Evolutionary conservation across 2,329 filamentous ascomycete species (phyloP), one percentile per base, ranked within the genome.

Genomic region (Neonectria faginata): DNA sequence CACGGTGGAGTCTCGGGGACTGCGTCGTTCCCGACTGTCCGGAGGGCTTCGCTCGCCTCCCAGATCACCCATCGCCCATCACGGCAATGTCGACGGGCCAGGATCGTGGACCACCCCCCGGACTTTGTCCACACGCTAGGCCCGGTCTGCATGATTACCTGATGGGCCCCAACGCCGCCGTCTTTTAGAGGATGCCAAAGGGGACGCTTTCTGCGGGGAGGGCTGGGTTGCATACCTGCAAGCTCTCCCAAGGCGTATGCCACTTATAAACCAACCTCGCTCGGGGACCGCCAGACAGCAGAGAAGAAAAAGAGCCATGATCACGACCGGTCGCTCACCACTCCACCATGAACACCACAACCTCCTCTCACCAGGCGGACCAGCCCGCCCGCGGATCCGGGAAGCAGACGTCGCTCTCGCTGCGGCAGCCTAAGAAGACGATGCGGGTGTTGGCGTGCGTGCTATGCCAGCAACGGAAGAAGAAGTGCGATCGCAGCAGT

Each of bases 401-500:
- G 42, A 63, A 67, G 48, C 58, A 66, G 48, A 59, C 64, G 3
- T 58, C 66, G 7, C 22, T 58, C 16, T 54, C 53, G 27, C n/a
- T 60, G 22, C 67, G 69, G 3, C 63, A 56, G 12, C 50, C 63
- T 0, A 67, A 67, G n/a, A 70, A 74, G 48, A 14, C 54, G 0
- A 3, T 60, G 1, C 45, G 62, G 33, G 53, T 74, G 27, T 36
- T 76, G 2, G 72, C 75, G 0, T 77, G 75, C 20, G 73, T 75
- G 7, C 52, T 75, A 10, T 77, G 75, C 65, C 74, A 77, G 53
- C 75, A 75, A 48, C 72, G 76, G 22, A 78, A 78, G 64, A 78
- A 78, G 67, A 77, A 74, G 41, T 78, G 76, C 57, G 76, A 78
- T 57, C 67, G 74, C 12, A 70, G 73, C 10, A 76, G 62, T 18